Percentiles rank a stretch among this genome's conserved stretches.
These are phyloP conservation scores for Diddensiella transvaalensis DNA, from an alignment of 805 yeast species.

Conservation along the genomic window DNA sequence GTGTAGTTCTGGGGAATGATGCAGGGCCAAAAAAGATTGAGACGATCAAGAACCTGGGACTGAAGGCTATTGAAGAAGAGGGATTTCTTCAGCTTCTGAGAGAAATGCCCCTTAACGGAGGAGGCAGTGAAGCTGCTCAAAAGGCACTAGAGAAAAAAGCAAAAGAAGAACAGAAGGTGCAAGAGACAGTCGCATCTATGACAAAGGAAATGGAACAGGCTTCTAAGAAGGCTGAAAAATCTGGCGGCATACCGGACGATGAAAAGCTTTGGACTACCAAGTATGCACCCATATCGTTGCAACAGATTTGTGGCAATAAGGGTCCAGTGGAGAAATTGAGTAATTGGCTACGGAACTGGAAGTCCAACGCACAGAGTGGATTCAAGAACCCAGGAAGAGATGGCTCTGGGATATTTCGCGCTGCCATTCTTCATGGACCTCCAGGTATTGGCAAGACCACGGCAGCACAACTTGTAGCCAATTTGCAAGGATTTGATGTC, in stretches of 20 bases:
- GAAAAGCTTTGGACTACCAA: conserved; percentile 82
- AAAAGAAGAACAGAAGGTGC: conserved; percentile 58
- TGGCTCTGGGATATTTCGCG: conserved; percentile 68
- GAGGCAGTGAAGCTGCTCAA: conserved; percentile 73
- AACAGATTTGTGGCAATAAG: conserved; percentile 90
- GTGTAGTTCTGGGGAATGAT: conserved; percentile 89
- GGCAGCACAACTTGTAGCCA: conserved; percentile 80
- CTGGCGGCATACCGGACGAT: conserved; percentile 20
- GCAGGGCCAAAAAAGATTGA: conserved; percentile 95
- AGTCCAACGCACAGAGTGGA: conserved; percentile 48
- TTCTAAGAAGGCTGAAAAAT: conserved; percentile 24
- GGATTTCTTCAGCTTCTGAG: conserved; percentile 74
- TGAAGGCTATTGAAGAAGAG: conserved; percentile 81
- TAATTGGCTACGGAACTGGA: conserved; percentile 80
- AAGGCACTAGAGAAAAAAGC: conserved; percentile 66
- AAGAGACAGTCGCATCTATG: conserved; percentile 45
- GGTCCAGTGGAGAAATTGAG: conserved; percentile 62
- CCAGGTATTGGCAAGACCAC: conserved; percentile 95
- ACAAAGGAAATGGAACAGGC: conserved; percentile 34
- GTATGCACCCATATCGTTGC: conserved; percentile 76
- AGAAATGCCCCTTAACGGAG: conserved; percentile 90
- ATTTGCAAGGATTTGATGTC: conserved; percentile 71
- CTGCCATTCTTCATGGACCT: conserved; percentile 86
- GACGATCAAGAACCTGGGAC: conserved; percentile 65
- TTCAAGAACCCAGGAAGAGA: conserved; percentile 55